phyloP scores from a whole-genome alignment of 192 early-diverging fungal genomes.

The Gigaspora rosea region DNA sequence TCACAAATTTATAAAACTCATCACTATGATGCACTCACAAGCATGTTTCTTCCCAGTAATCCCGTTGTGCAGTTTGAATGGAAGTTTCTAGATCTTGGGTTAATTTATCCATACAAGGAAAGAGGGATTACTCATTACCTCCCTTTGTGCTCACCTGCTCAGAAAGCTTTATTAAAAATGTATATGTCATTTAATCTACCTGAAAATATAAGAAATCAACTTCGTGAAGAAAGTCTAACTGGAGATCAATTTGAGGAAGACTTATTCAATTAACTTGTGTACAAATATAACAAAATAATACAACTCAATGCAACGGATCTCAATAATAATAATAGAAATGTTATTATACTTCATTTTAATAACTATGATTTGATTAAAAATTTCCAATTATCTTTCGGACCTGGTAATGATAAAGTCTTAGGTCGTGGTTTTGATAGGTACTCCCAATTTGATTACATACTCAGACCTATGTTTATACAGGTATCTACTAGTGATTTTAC shows the following conservation, averaged over 20 bases:
- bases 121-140: slow-evolving; percentile 22
- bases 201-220: slow-evolving; percentile 31
- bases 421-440: slow-evolving; percentile 33
- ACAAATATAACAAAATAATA: slow-evolving; percentile 18
- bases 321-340: slow-evolving; percentile 13
- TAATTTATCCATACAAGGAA: slow-evolving; percentile 34
- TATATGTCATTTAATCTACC: slow-evolving; percentile 33
- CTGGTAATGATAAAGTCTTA: slow-evolving; percentile 29
- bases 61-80: slow-evolving; percentile 34
- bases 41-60: slow-evolving; percentile 33
- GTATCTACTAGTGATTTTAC: slow-evolving; percentile 37
- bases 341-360: slow-evolving; percentile 27
- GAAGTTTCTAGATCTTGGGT: slow-evolving; percentile 12
- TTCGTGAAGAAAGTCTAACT: slow-evolving; percentile 10
- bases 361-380: background rate
- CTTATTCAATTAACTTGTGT: slow-evolving; percentile 34
- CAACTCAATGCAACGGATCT: slow-evolving; percentile 38
- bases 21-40: slow-evolving; percentile 32
- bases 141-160: slow-evolving; percentile 37
- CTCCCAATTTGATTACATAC: slow-evolving; percentile 41
- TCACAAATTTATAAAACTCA: background rate
- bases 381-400: slow-evolving; percentile 32
- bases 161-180: slow-evolving; percentile 37
- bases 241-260: slow-evolving; percentile 36
- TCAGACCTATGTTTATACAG: slow-evolving; percentile 39